Conservation (phyloP, 371 early-diverging fungal genomes). For the Capniomyces stellatus region DNA sequence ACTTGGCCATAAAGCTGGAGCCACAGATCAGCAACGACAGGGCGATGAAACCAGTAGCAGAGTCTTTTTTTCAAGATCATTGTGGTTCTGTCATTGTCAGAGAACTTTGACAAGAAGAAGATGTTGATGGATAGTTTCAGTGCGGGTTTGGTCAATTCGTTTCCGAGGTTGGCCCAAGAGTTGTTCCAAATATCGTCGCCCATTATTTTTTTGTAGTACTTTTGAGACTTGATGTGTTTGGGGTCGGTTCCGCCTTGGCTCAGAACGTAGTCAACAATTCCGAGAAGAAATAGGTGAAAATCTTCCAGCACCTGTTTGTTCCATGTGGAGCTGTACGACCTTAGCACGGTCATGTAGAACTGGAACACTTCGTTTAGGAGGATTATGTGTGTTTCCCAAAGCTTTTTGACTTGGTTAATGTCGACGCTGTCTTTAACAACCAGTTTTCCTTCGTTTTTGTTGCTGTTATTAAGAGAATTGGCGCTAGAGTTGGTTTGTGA, state of each 20-base stretch:
- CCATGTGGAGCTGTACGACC: slow-evolving; percentile 1
- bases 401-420: too few relatives aligned
- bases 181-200: neutral
- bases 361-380: slow-evolving; percentile 4
- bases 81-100: neutral
- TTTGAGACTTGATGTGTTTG: neutral
- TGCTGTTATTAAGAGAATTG: neutral
- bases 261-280: neutral
- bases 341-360: neutral
- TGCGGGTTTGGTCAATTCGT: neutral
- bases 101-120: neutral
- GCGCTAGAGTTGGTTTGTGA: neutral
- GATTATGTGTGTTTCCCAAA: neutral
- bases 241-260: neutral
- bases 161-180: neutral
- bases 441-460: neutral
- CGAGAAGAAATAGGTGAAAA: neutral
- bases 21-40: slow-evolving; percentile 3
- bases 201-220: neutral
- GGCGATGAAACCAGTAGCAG: neutral
- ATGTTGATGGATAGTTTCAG: neutral
- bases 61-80: neutral
- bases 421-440: too few relatives aligned
- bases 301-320: neutral
- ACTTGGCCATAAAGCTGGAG: slow-evolving; percentile 1